phyloP scores from a whole-genome alignment of 345 rosid genomes.

The Euclidium syriacum region DNA sequence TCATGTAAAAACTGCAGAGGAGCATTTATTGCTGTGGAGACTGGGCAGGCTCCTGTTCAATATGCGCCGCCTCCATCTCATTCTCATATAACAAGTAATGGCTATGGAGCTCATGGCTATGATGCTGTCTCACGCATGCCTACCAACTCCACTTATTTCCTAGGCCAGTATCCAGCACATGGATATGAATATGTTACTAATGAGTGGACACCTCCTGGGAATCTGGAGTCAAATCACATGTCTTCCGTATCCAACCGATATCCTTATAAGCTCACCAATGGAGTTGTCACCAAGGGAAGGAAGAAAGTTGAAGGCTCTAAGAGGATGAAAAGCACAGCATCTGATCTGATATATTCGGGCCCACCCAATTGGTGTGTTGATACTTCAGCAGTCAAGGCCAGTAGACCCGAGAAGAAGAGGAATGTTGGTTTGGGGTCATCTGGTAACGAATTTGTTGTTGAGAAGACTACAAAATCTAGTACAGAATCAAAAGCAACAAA shows the following conservation, averaged over 20 bases:
- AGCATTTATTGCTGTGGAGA: constrained; percentile 76
- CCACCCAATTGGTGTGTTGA: constrained; percentile 34
- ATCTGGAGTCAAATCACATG: constrained; percentile 43
- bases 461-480: constrained; percentile 35
- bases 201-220: constrained; percentile 60
- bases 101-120: constrained; percentile 66
- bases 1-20: constrained; percentile 99
- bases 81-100: constrained; percentile 41
- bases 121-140: constrained; percentile 37
- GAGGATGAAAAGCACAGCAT: constrained; percentile 33
- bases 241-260: constrained; percentile 43
- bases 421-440: constrained; percentile 47
- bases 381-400: constrained; percentile 31
- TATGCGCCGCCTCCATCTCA: constrained; percentile 48
- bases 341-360: constrained; percentile 26
- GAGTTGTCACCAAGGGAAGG: constrained; percentile 38
- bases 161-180: constrained; percentile 71
- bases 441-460: constrained; percentile 62
- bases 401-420: constrained; percentile 73
- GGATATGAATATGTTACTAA: constrained; percentile 72
- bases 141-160: constrained; percentile 41
- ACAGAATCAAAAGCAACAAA: constrained; percentile 39
- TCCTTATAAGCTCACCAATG: constrained; percentile 49
- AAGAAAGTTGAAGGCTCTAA: constrained; percentile 42
- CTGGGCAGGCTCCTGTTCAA: constrained; percentile 82